Percentiles rank a stretch among this genome's conserved stretches.
These are phyloP conservation scores for Rhodocollybia butyracea DNA, from an alignment of 768 basidiomycete genomes.

Conservation along the genomic window DNA sequence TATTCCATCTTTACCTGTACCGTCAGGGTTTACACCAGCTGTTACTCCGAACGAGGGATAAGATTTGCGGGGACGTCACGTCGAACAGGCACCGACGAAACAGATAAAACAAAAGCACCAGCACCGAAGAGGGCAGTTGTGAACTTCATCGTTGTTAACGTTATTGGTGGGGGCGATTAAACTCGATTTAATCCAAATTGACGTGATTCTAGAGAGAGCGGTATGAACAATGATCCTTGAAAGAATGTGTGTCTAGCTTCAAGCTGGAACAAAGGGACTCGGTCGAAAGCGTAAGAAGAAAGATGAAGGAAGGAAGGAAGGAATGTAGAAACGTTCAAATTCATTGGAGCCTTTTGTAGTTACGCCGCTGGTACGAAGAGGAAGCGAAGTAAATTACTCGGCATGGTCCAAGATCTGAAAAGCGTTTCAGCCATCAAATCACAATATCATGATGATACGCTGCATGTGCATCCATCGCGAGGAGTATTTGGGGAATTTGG, in stretches of 20 bases:
- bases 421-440: too few relatives aligned
- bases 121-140: slow-evolving; percentile 25
- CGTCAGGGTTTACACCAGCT: slow-evolving; percentile 59
- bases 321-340: neutral
- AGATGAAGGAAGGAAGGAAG: neutral
- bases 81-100: slow-evolving; percentile 38
- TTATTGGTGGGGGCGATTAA: neutral
- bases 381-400: too few relatives aligned
- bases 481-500: too few relatives aligned
- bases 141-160: slow-evolving; percentile 30
- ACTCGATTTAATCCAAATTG: slow-evolving; percentile 7
- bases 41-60: slow-evolving; percentile 57
- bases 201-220: neutral
- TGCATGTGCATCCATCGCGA: too few relatives aligned
- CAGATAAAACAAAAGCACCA: slow-evolving; percentile 29
- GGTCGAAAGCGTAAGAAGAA: neutral
- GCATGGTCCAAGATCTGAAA: too few relatives aligned
- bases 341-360: neutral
- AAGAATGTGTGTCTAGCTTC: slow-evolving; percentile 8
- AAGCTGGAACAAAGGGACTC: slow-evolving; percentile 1
- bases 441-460: too few relatives aligned
- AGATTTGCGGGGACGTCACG: slow-evolving; percentile 44
- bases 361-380: too few relatives aligned
- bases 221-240: neutral
- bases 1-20: slow-evolving; percentile 53